Evolutionary conservation across 73 alveolate species (phyloP).

Genomic region (Paramecium caudatum): DNA sequence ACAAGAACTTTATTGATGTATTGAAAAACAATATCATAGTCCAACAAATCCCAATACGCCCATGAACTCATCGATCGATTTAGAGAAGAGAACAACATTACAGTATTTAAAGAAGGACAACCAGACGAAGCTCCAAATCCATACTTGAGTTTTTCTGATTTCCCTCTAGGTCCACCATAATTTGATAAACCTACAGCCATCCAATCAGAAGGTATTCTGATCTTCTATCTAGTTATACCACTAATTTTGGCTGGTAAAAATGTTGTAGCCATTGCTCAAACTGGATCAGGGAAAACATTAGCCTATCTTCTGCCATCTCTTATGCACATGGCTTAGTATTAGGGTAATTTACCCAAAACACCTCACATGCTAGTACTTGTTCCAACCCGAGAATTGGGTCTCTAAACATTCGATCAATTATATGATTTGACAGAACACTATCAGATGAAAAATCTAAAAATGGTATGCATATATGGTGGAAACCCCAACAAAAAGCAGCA

Average conservation of each 20-base stretch:
- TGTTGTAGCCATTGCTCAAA: constrained; percentile 82
- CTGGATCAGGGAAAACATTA: constrained; percentile 89
- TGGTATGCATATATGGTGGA: constrained; percentile 89
- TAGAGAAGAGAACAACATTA: background rate
- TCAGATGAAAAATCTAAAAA: constrained; percentile 71
- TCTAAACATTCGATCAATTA: constrained; percentile 83
- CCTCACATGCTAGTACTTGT: constrained; percentile 85
- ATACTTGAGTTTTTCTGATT: background rate
- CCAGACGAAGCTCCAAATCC: background rate
- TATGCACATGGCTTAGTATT: constrained; percentile 77
- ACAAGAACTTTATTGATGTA: background rate
- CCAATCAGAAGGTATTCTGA: constrained; percentile 81
- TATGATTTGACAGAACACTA: background rate
- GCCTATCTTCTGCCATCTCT: constrained; percentile 85
- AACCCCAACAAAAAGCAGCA: constrained; percentile 80
- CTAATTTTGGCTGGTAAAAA: constrained; percentile 83
- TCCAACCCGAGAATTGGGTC: constrained; percentile 86
- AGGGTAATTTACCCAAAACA: constrained; percentile 67
- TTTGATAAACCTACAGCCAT: constrained; percentile 81
- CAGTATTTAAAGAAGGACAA: background rate
- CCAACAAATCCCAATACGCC: background rate
- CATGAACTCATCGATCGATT: background rate
- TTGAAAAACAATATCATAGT: background rate
- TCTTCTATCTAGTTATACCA: constrained; percentile 81
- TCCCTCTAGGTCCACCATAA: constrained; percentile 12